A percentile compares a stretch with the other conserved stretches of the same genome.
Evolutionary conservation across 208 protist species (phyloP).

Genomic region (Endotrypanum monterogeii): DNA sequence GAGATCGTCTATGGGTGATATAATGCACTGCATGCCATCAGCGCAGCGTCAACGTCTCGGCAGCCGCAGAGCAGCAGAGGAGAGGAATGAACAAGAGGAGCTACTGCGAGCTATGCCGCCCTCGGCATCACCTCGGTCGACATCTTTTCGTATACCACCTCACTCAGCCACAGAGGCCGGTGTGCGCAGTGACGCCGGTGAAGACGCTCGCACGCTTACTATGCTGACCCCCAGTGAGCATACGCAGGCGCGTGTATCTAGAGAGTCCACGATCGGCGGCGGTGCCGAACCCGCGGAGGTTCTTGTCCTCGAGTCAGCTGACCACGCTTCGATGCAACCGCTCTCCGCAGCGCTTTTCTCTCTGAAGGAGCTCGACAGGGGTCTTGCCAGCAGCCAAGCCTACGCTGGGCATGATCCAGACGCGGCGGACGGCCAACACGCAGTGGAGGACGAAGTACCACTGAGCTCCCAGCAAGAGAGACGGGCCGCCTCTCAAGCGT

Average conservation of each 20-base stretch:
- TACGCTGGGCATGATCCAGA: not conserved
- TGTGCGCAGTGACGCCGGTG: not conserved
- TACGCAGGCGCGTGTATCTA: not conserved
- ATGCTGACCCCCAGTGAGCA: not conserved
- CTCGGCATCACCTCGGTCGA: not conserved
- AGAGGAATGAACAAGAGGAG: constrained; percentile 9
- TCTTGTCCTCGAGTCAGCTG: not conserved
- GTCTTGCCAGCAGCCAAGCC: not conserved
- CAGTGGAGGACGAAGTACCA: not conserved
- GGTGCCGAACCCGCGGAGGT: not conserved
- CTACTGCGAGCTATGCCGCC: not conserved
- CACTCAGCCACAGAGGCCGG: not conserved
- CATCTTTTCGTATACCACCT: not conserved
- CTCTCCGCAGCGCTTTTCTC: constrained; percentile 1
- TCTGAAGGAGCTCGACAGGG: constrained; percentile 11
- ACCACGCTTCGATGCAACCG: constrained; percentile 2
- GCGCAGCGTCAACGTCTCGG: constrained; percentile 24
- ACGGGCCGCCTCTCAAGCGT: not conserved
- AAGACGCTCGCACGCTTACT: not conserved
- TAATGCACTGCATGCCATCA: constrained; percentile 20
- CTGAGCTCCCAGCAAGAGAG: not conserved
- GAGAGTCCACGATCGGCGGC: not conserved
- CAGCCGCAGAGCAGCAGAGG: constrained; percentile 18
- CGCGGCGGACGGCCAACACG: not conserved
- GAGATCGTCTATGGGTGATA: constrained; percentile 9